These are phyloP conservation scores for Backusella sp. DNA, from an alignment of 192 early-diverging fungal genomes.

Conservation along the genomic window DNA sequence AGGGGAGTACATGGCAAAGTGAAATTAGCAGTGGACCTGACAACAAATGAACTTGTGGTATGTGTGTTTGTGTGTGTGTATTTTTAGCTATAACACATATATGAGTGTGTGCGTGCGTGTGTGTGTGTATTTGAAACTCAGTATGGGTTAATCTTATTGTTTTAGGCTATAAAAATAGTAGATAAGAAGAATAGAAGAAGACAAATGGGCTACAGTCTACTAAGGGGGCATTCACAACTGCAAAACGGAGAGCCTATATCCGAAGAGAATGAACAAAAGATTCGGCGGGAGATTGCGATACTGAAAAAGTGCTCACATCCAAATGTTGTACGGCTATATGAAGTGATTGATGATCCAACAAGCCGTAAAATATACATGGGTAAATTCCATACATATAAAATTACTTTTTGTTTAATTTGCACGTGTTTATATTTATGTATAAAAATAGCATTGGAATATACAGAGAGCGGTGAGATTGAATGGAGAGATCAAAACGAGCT, in stretches of 20 bases:
- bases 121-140: neutral
- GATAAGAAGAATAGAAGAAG: conserved; percentile 61
- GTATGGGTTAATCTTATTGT: neutral
- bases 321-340: conserved; percentile 84
- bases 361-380: conserved; percentile 93
- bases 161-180: conserved; percentile 70
- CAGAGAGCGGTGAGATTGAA: conserved; percentile 89
- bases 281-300: conserved; percentile 93
- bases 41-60: conserved; percentile 77
- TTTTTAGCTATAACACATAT: too few relatives aligned
- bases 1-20: conserved; percentile 97
- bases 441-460: conserved; percentile 69
- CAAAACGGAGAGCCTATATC: conserved; percentile 30
- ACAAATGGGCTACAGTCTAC: conserved; percentile 33
- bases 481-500: conserved; percentile 76
- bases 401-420: conserved; percentile 8
- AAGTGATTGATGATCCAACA: conserved; percentile 94
- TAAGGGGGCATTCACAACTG: conserved; percentile 25
- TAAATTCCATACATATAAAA: conserved; percentile 1
- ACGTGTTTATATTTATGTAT: neutral
- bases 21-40: conserved; percentile 79
- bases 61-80: neutral
- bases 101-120: neutral
- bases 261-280: conserved; percentile 72
- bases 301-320: conserved; percentile 95